A percentile compares a stretch with the other conserved stretches of the same genome.
Conservation (phyloP, 208 protist genomes). For the Angomonas deanei region DNA sequence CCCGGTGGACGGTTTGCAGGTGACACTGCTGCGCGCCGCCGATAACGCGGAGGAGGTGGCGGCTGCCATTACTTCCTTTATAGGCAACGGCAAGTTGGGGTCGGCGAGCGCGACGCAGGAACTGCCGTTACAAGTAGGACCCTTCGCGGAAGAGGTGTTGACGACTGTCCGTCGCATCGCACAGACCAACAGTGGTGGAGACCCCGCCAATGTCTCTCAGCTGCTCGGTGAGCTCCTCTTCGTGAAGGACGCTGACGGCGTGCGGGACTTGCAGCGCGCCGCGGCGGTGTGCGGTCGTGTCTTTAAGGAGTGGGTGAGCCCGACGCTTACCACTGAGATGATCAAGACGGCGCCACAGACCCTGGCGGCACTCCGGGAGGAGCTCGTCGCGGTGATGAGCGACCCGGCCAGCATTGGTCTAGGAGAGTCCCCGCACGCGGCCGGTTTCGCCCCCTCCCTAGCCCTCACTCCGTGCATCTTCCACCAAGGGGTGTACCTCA, state of each 20-base stretch:
- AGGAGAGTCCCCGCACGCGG: constrained; percentile 5
- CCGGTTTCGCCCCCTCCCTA: constrained; percentile 58
- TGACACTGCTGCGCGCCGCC: constrained; percentile 13
- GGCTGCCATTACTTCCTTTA: neutral
- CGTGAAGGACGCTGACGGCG: constrained; percentile 68
- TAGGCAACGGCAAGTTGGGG: constrained; percentile 15
- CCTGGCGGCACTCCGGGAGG: constrained; percentile 56
- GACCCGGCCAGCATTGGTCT: constrained; percentile 17
- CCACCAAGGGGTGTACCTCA: constrained; percentile 58
- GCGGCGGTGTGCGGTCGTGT: constrained; percentile 71
- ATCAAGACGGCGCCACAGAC: constrained; percentile 36
- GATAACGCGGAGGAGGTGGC: constrained; percentile 8
- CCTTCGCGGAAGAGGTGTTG: constrained; percentile 43
- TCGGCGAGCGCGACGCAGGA: constrained; percentile 51
- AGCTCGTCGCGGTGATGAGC: constrained; percentile 59
- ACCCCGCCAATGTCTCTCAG: constrained; percentile 51
- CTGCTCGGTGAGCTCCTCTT: constrained; percentile 77
- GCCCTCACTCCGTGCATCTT: constrained; percentile 70
- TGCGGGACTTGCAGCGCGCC: constrained; percentile 61
- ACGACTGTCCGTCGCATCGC: constrained; percentile 18
- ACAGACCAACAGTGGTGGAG: constrained; percentile 11
- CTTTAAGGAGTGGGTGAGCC: constrained; percentile 66
- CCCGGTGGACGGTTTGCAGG: constrained; percentile 11
- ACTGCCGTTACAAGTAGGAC: constrained; percentile 67
- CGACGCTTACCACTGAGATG: constrained; percentile 51